These are phyloP conservation scores for Russula earlei DNA, from an alignment of 768 basidiomycete species.

Conservation along the genomic window DNA sequence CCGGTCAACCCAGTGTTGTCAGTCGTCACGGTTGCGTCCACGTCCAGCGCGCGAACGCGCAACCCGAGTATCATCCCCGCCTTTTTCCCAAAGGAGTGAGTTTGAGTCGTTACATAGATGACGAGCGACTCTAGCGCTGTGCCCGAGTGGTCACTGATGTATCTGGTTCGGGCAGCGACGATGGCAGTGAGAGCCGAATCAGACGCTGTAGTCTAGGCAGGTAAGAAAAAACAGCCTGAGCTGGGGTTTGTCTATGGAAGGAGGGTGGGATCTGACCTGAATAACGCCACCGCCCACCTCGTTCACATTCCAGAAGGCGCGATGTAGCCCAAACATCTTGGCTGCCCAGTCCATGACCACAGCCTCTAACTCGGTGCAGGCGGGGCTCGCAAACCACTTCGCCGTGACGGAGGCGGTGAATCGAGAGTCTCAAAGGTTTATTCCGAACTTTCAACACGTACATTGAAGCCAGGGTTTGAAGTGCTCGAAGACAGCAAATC, in stretches of 20 bases:
- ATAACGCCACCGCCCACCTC: conserved; percentile 76
- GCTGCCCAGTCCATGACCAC: conserved; percentile 91
- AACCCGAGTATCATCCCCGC: conserved; percentile 78
- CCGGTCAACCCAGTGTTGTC: conserved; percentile 67
- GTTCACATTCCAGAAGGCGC: conserved; percentile 54
- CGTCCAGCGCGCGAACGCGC: conserved; percentile 58
- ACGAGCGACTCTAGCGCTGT: conserved; percentile 52
- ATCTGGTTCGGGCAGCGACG: conserved; percentile 69
- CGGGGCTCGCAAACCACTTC: conserved; percentile 84
- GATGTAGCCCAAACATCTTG: conserved; percentile 62
- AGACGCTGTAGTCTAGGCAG: conserved; percentile 66
- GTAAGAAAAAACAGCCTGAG: not conserved
- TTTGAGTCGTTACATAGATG: conserved; percentile 85
- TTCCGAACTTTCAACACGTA: conserved; percentile 26
- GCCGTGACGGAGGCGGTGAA: not conserved
- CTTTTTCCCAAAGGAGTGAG: conserved; percentile 75
- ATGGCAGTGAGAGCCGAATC: conserved; percentile 69
- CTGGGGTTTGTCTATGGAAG: not conserved
- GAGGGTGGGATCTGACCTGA: conserved; percentile 39
- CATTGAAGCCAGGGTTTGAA: conserved; percentile 84
- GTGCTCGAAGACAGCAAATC: conserved; percentile 73
- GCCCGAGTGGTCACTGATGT: conserved; percentile 40
- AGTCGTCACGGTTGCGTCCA: conserved; percentile 31
- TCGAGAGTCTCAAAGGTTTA: not conserved
- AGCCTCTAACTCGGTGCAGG: conserved; percentile 84